A percentile compares a stretch with the other conserved stretches of the same genome.
Evolutionary conservation across 176 grass and related monocot genomes (phyloP).

Genomic region (Dactylis glomerata): DNA sequence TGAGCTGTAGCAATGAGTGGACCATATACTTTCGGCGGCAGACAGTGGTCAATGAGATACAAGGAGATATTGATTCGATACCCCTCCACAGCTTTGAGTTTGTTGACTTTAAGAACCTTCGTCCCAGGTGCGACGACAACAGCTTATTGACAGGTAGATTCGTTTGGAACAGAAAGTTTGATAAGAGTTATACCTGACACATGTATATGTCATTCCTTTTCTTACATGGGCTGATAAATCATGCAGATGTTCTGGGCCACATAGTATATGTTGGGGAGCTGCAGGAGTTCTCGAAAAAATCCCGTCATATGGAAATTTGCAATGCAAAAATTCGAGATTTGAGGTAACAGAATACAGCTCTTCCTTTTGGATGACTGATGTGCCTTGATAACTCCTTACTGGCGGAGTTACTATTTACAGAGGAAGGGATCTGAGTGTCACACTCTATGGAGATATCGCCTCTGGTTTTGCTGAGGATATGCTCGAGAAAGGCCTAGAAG

Average conservation of each 20-base stretch:
- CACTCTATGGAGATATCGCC: background rate
- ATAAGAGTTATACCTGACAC: background rate
- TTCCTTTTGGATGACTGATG: background rate
- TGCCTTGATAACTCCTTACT: background rate
- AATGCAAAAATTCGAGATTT: background rate
- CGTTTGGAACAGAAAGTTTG: background rate
- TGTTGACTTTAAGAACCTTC: background rate
- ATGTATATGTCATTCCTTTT: background rate
- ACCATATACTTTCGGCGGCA: background rate
- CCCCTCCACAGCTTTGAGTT: constrained; percentile 11
- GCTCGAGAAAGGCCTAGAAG: background rate
- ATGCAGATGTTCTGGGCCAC: background rate
- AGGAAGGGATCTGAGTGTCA: background rate
- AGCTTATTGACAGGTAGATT: constrained; percentile 9
- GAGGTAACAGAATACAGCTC: background rate
- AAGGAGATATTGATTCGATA: constrained; percentile 6
- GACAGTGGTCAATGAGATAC: constrained; percentile 10
- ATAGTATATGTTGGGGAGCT: background rate
- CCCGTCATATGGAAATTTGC: background rate
- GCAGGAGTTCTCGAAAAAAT: background rate
- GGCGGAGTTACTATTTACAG: background rate
- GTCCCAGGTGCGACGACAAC: background rate
- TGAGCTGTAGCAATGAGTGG: constrained; percentile 6
- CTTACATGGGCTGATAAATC: background rate
- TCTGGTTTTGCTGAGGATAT: background rate